Base-by-base conservation (phyloP, 176 grass and related monocot species). In the Carex myosuroides region DNA sequence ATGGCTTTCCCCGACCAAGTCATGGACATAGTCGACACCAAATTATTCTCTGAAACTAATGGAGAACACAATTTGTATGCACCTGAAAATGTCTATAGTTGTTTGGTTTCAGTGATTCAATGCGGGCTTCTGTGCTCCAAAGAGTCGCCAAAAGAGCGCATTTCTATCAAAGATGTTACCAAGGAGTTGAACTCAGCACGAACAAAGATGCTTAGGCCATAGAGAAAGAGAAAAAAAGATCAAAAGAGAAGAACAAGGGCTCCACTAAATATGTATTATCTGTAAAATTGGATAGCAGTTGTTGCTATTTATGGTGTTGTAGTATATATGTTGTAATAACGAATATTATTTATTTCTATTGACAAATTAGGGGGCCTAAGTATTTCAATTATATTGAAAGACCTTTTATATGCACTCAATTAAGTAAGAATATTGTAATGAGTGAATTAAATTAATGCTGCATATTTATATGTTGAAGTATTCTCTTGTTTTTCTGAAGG, bases 111-210 rank as follows among this genome's bases (percentile, higher is more conserved):
- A 16, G 78, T 89, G 60, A 74, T 79, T 32, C 8, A 35, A 18
- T 70, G 30, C 21, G 88, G 79, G 13, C 79, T 86, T 21, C 6
- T 41, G 24, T 89, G 84, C 84, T 89, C 20, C 55, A 79, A 78
- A 18, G 88, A 86, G 48, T 13, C 71, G 0, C 81, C 81, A 57
- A 52, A 59, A 60, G 86, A 84, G 13, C 79, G 70, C 18, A 77
- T 83, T 24, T 0, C 57, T 22, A 88, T 84, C 52, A 75, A 70
- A 79, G 86, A 84, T 21, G 81, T 59, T 17, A n/a, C 44, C 41
- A 84, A 84, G 64, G 69, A 56, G 41, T 67, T 88, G 53, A 84
- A 29, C 24, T 87, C 80, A 32, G 80, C 67, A 76, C 80, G 46
- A 87, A 53, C 37, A 63, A 82, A 74, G 50, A 3, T 87, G 32